A percentile compares a stretch with the other conserved stretches of the same genome.
phyloP scores from a whole-genome alignment of 177 flowering plant genomes.

The Vitis hybrid region DNA sequence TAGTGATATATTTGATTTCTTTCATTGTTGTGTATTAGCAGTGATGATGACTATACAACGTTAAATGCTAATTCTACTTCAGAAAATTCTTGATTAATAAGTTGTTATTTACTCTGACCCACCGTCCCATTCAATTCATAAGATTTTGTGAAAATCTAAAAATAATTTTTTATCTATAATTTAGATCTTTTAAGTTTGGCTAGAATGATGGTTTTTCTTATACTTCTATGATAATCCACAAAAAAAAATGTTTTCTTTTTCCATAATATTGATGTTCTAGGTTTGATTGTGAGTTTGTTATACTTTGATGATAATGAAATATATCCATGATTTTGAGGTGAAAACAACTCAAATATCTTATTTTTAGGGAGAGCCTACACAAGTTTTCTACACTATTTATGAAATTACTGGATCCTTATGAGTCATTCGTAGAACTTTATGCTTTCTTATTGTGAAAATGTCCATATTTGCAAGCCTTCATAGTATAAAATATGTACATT shows the following conservation, averaged over 20 bases:
- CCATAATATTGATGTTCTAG: too few relatives aligned
- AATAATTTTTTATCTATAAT: neutral
- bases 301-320: slow-evolving; percentile 8
- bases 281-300: too few relatives aligned
- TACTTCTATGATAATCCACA: too few relatives aligned
- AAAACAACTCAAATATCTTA: slow-evolving; percentile 24
- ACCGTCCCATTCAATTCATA: neutral
- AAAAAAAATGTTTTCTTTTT: too few relatives aligned
- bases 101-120: slow-evolving; percentile 68
- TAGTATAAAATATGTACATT: neutral
- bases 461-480: neutral
- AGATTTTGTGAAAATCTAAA: neutral
- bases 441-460: neutral
- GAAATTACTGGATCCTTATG: slow-evolving; percentile 18
- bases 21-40: slow-evolving; percentile 25
- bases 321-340: slow-evolving; percentile 23
- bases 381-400: neutral
- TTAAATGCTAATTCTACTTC: slow-evolving; percentile 96
- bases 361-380: slow-evolving; percentile 21
- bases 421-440: neutral
- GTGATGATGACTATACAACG: slow-evolving; percentile 67
- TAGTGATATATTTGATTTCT: neutral
- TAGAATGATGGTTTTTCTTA: neutral
- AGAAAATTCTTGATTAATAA: slow-evolving; percentile 82
- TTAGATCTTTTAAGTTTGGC: neutral